A percentile compares a stretch with the other conserved stretches of the same genome.
Conservation (phyloP, 176 grass and related monocot species). For the Carex myosuroides region DNA sequence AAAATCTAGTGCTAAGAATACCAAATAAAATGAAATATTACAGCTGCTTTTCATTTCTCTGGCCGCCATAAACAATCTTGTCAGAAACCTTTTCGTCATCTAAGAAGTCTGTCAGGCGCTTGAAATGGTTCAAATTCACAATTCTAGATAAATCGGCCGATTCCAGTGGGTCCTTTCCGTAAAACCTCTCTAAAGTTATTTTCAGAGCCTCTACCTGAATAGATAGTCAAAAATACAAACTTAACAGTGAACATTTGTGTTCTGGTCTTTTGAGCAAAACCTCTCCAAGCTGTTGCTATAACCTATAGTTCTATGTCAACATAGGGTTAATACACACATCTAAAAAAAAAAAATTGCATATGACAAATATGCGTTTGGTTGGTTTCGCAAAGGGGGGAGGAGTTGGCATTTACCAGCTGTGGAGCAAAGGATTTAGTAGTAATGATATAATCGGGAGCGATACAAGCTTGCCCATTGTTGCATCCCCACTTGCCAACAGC, state of each 20-base stretch:
- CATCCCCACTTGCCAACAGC: slow-evolving; percentile 93
- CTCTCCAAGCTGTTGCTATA: neutral
- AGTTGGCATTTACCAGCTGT: slow-evolving; percentile 45
- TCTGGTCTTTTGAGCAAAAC: neutral
- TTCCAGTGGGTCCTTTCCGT: slow-evolving; percentile 63
- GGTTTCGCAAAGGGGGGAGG: neutral
- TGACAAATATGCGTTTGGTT: neutral
- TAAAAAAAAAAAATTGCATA: neutral
- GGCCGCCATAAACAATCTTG: slow-evolving; percentile 65
- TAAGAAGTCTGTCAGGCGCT: slow-evolving; percentile 41
- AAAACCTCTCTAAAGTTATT: slow-evolving; percentile 58
- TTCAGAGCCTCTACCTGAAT: slow-evolving; percentile 62
- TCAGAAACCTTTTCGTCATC: slow-evolving; percentile 58
- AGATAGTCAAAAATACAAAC: neutral
- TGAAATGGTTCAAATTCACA: slow-evolving; percentile 64
- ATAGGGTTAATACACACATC: neutral
- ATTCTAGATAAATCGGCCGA: slow-evolving; percentile 76
- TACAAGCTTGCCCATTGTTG: slow-evolving; percentile 91
- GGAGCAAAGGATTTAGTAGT: slow-evolving; percentile 85
- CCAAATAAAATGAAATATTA: slow-evolving; percentile 28
- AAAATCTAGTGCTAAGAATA: neutral
- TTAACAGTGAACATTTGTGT: neutral
- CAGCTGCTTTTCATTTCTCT: slow-evolving; percentile 53
- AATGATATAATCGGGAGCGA: slow-evolving; percentile 91
- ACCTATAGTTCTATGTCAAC: neutral